A percentile compares a stretch with the other conserved stretches of the same genome.
Evolutionary conservation across 129 eudicot genomes (phyloP).

Genomic region (Pulicaria dysenterica): DNA sequence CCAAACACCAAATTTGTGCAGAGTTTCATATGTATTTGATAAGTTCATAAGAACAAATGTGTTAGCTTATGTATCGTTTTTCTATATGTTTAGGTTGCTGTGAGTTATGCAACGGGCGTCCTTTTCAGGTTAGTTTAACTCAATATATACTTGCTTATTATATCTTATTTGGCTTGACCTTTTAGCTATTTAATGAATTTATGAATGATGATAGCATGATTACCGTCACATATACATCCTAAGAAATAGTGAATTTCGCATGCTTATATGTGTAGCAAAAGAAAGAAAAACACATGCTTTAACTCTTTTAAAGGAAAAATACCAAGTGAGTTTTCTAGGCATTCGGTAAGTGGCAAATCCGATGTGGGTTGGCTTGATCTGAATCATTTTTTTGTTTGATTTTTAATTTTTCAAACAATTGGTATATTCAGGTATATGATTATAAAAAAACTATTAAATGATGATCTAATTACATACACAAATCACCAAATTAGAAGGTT

Average conservation of each 20-base stretch:
- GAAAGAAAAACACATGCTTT: conserved; percentile 2
- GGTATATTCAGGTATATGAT: not conserved
- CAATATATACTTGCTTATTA: conserved; percentile 19
- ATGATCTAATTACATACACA: not conserved
- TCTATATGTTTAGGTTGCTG: conserved; percentile 65
- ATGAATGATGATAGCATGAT: conserved; percentile 9
- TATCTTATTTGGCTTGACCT: not conserved
- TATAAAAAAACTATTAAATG: not conserved
- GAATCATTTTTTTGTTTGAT: not conserved
- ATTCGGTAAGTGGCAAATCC: not conserved
- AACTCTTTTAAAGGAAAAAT: not conserved
- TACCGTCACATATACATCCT: not conserved
- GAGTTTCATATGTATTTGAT: not conserved
- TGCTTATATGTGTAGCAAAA: not conserved
- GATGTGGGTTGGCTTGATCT: not conserved
- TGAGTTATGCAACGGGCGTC: conserved; percentile 85
- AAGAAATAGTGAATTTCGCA: not conserved
- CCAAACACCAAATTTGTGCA: not conserved
- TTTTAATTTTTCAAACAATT: no score
- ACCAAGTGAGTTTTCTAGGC: not conserved
- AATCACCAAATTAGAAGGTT: no score
- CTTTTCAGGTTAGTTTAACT: conserved; percentile 67
- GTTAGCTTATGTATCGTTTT: conserved; percentile 31
- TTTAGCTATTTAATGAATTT: not conserved
- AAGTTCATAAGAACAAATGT: not conserved